phyloP scores from a whole-genome alignment of 768 basidiomycete genomes.

The Boletus bicolor region DNA sequence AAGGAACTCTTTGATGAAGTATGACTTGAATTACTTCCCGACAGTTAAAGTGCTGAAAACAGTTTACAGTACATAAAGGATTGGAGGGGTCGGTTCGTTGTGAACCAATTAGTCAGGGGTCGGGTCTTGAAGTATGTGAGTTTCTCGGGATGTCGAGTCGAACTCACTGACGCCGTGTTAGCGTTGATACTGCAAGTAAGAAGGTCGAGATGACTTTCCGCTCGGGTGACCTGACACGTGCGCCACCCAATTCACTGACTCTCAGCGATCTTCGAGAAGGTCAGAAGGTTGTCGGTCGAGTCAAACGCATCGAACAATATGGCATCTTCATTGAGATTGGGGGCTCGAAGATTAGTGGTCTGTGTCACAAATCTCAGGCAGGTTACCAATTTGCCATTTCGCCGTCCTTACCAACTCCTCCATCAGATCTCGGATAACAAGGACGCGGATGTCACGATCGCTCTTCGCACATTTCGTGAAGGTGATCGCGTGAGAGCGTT shows the following conservation, averaged over 20 bases:
- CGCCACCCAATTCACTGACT: slow-evolving; percentile 36
- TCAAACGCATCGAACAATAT: slow-evolving; percentile 83
- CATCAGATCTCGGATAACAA: slow-evolving; percentile 82
- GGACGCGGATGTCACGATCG: slow-evolving; percentile 72
- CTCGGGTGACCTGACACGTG: slow-evolving; percentile 51
- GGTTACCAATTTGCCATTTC: slow-evolving; percentile 13
- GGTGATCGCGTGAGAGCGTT: slow-evolving; percentile 84
- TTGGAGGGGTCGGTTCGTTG: slow-evolving; percentile 80
- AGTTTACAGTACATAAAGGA: slow-evolving; percentile 82
- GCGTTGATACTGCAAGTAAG: slow-evolving; percentile 65
- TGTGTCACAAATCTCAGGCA: slow-evolving; percentile 94
- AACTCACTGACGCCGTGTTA: slow-evolving; percentile 31
- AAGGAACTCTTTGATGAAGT: slow-evolving; percentile 89
- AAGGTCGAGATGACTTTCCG: slow-evolving; percentile 92
- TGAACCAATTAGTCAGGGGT: slow-evolving; percentile 84
- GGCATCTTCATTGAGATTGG: slow-evolving; percentile 92
- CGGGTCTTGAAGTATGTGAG: slow-evolving; percentile 68
- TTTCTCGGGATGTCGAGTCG: background rate
- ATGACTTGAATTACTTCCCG: slow-evolving; percentile 1
- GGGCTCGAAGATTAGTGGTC: slow-evolving; percentile 78
- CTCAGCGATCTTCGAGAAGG: slow-evolving; percentile 66
- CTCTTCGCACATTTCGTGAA: slow-evolving; percentile 78
- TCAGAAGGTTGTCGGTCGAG: slow-evolving; percentile 73
- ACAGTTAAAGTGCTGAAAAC: slow-evolving; percentile 6
- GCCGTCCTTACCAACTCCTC: background rate